Evolutionary conservation across 177 flowering plant genomes (phyloP).

Genomic region (Tripterygium wilfordii): DNA sequence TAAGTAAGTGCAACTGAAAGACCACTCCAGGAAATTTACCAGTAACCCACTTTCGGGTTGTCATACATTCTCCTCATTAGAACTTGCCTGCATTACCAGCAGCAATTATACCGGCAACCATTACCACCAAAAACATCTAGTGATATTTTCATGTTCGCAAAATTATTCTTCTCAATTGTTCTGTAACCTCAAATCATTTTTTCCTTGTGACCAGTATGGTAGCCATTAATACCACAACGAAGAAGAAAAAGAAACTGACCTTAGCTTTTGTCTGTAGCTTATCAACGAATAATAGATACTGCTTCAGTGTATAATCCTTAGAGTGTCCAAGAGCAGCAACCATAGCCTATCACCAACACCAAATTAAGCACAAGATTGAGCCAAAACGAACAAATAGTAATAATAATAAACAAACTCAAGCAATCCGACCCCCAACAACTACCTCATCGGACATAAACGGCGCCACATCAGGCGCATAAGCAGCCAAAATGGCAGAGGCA

Average conservation of each 20-base stretch:
- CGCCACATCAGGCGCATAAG: slow-evolving; percentile 64
- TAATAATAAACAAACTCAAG: neutral
- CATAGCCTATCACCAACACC: slow-evolving; percentile 1
- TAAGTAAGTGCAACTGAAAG: no score
- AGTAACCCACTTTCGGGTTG: no score
- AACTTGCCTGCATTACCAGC: no score
- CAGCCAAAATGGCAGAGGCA: slow-evolving; percentile 82
- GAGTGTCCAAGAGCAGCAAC: slow-evolving; percentile 1
- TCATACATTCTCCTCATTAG: no score
- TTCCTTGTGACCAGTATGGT: no score
- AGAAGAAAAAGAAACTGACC: neutral
- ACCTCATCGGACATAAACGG: slow-evolving; percentile 98
- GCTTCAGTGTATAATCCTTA: slow-evolving; percentile 3
- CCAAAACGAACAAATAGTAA: neutral
- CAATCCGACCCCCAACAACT: neutral
- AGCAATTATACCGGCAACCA: no score
- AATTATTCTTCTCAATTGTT: no score
- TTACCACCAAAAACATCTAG: no score
- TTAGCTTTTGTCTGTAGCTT: slow-evolving; percentile 2
- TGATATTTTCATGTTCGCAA: no score
- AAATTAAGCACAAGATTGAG: neutral
- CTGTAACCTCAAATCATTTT: no score
- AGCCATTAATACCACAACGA: no score
- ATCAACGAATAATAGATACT: neutral
- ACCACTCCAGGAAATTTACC: no score